These are phyloP conservation scores for Deinandra increscens DNA, from an alignment of 129 eudicot genomes.

Conservation along the genomic window DNA sequence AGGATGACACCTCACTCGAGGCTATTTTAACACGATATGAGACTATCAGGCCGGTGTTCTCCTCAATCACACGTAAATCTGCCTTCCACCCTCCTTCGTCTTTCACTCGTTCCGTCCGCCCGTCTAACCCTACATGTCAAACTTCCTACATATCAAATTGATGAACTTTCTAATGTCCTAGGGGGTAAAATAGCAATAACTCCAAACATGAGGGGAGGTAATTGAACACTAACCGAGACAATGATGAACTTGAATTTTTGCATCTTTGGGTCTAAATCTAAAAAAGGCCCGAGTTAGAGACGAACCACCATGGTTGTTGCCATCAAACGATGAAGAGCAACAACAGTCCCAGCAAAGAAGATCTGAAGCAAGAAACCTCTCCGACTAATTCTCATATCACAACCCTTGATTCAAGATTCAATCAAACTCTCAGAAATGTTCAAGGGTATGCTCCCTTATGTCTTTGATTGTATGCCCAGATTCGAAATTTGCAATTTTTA, in stretches of 20 bases:
- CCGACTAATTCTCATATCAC: conserved; percentile 37
- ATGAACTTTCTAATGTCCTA: too few relatives aligned
- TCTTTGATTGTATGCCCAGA: conserved; percentile 18
- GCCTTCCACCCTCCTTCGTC: too few relatives aligned
- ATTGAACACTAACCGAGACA: conserved; percentile 10
- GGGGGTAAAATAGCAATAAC: background rate
- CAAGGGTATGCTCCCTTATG: conserved; percentile 50
- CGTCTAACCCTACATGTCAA: conserved; percentile 28
- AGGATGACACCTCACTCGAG: too few relatives aligned
- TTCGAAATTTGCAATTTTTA: conserved; percentile 14
- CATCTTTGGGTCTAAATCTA: conserved; percentile 32
- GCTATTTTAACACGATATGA: too few relatives aligned
- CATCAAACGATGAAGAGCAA: conserved; percentile 43
- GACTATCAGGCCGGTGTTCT: too few relatives aligned
- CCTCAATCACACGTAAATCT: too few relatives aligned
- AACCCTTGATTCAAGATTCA: conserved; percentile 85
- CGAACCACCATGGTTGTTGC: conserved; percentile 36
- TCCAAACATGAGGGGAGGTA: conserved; percentile 17
- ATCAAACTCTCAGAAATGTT: conserved; percentile 88
- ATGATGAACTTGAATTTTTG: conserved; percentile 34
- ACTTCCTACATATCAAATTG: too few relatives aligned
- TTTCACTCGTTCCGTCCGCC: too few relatives aligned
- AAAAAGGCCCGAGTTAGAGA: conserved; percentile 29
- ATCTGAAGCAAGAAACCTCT: conserved; percentile 35
- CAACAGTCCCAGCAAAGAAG: conserved; percentile 46